Evolutionary conservation across 352 stramenopile species (phyloP).

Genomic region (Phytophthora fragariae): DNA sequence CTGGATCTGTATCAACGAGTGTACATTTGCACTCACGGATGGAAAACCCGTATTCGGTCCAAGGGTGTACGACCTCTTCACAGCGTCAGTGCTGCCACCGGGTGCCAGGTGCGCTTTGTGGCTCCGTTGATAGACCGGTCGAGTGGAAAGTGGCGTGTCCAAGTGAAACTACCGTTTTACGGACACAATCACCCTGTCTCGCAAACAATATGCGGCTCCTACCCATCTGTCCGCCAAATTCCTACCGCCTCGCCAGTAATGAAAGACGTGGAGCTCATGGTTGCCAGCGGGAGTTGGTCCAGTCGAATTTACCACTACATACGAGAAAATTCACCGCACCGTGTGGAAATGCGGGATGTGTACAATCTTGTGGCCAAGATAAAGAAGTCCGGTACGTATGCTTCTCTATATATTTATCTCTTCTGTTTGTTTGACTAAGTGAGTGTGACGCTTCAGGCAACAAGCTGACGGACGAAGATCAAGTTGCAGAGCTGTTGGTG

Average conservation of each 20-base stretch:
- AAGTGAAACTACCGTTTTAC: slow-evolving; percentile 2
- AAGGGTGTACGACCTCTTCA: slow-evolving; percentile 3
- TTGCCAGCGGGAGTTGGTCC: slow-evolving; percentile 5
- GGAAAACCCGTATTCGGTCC: slow-evolving; percentile 2
- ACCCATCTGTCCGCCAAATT: slow-evolving; percentile 3
- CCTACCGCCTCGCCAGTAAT: background rate
- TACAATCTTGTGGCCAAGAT: slow-evolving; percentile 15
- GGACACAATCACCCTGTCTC: slow-evolving; percentile 8
- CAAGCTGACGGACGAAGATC: slow-evolving; percentile 8
- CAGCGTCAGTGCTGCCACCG: background rate
- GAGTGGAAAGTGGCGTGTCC: slow-evolving; percentile 2
- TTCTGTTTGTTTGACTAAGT: background rate
- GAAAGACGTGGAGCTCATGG: slow-evolving; percentile 9
- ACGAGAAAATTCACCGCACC: background rate
- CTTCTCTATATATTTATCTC: background rate
- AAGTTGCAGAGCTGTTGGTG: slow-evolving; percentile 15
- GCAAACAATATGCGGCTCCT: background rate
- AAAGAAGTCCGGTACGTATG: slow-evolving; percentile 12
- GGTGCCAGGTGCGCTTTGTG: background rate
- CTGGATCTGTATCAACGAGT: slow-evolving; percentile 13
- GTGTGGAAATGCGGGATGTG: slow-evolving; percentile 6
- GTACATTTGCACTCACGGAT: slow-evolving; percentile 19
- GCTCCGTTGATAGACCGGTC: background rate
- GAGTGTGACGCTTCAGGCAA: background rate
- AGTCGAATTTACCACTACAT: slow-evolving; percentile 39